Evolutionary conservation across 2,329 filamentous ascomycete genomes (phyloP).

Genomic region (Xylariaceae sp.): DNA sequence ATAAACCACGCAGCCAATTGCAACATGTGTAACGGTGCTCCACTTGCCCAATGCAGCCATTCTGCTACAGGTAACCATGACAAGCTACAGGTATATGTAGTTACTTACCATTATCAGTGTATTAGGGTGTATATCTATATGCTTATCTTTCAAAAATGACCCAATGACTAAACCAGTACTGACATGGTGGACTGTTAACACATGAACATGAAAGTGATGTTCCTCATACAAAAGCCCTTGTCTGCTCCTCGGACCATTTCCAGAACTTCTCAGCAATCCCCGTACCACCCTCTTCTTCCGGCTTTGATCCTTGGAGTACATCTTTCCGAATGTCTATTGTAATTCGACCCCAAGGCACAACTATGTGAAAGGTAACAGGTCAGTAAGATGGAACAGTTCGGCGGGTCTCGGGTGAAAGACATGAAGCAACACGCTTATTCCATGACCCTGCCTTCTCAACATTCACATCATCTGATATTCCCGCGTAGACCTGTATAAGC

Average conservation of each 20-base stretch:
- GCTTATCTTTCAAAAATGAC: too few species aligned
- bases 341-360: slow-evolving; percentile 48
- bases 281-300: slow-evolving; percentile 36
- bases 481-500: slow-evolving; percentile 44
- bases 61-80: too few species aligned
- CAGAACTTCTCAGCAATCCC: slow-evolving; percentile 40
- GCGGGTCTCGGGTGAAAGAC: background rate
- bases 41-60: too few species aligned
- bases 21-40: too few species aligned
- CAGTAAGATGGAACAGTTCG: background rate
- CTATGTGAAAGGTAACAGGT: slow-evolving; percentile 13
- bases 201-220: background rate
- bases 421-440: slow-evolving; percentile 20
- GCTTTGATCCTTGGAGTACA: slow-evolving; percentile 30
- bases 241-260: slow-evolving; percentile 44
- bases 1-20: too few species aligned
- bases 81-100: too few species aligned
- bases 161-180: too few species aligned
- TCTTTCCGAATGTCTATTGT: slow-evolving; percentile 33
- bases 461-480: slow-evolving; percentile 36
- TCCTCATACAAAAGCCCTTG: slow-evolving; percentile 28
- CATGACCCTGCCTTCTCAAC: slow-evolving; percentile 31
- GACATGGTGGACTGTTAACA: background rate
- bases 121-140: too few species aligned
- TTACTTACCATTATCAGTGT: too few species aligned